Evolutionary conservation across 768 basidiomycete genomes (phyloP).

Genomic region (Peribolospora kevripleyi): DNA sequence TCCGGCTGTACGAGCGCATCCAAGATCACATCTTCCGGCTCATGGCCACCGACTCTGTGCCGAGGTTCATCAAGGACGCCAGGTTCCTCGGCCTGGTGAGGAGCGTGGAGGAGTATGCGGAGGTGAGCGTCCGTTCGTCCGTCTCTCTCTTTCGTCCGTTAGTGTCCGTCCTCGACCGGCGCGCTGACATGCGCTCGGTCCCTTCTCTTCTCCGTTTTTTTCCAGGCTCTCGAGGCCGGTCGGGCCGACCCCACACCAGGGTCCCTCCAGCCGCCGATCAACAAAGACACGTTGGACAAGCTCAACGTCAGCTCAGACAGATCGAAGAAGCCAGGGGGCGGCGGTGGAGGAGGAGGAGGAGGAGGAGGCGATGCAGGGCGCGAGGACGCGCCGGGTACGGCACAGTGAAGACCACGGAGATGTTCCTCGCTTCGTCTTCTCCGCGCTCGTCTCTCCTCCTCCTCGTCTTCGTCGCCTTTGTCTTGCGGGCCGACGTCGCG

Average conservation of each 20-base stretch:
- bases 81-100: background rate
- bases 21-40: slow-evolving; percentile 89
- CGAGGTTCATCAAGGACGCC: slow-evolving; percentile 29
- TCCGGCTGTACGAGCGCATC: slow-evolving; percentile 80
- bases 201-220: background rate
- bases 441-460: background rate
- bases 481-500: too few species aligned
- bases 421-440: background rate
- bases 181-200: background rate
- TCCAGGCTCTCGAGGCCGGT: too few species aligned
- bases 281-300: too few species aligned
- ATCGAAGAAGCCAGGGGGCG: too few species aligned
- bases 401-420: too few species aligned
- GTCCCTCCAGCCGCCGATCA: background rate
- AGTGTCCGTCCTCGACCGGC: background rate
- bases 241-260: background rate
- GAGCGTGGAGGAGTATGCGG: background rate
- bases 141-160: background rate
- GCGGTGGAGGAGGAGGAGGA: too few species aligned
- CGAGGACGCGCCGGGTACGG: too few species aligned
- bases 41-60: slow-evolving; percentile 98
- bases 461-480: background rate
- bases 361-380: too few species aligned
- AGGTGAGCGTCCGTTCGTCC: background rate
- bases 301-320: too few species aligned